Evolutionary conservation across 768 basidiomycete genomes (phyloP).

Genomic region (Saitozyma sp.): DNA sequence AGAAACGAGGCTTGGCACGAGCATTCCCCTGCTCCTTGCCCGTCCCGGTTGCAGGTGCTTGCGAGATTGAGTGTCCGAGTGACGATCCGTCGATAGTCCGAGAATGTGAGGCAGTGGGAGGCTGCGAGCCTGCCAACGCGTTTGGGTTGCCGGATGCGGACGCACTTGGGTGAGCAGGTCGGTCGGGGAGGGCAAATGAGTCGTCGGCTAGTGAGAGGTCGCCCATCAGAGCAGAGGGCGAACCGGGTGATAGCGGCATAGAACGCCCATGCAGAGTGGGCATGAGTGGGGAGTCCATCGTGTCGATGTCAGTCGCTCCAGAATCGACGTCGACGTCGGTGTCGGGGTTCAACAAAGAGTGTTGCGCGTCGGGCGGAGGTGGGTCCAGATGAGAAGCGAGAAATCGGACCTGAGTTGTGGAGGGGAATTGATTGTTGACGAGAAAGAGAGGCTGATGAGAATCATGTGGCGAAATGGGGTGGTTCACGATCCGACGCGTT

Average conservation of each 20-base stretch:
- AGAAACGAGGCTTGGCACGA: conserved; percentile 35
- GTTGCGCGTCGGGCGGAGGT: too few species aligned
- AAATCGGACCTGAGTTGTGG: too few species aligned
- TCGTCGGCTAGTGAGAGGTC: conserved; percentile 30
- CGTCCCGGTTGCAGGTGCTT: background rate
- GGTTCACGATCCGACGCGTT: too few species aligned
- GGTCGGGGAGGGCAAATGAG: conserved; percentile 6
- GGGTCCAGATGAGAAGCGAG: too few species aligned
- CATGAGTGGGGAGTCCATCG: conserved; percentile 41
- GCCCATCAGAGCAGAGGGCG: conserved; percentile 19
- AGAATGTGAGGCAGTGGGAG: background rate
- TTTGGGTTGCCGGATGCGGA: background rate
- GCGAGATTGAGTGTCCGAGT: background rate
- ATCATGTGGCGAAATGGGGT: too few species aligned
- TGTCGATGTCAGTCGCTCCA: background rate
- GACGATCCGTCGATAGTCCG: background rate
- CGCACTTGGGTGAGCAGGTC: background rate
- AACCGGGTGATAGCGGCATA: conserved; percentile 10
- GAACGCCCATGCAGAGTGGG: conserved; percentile 23
- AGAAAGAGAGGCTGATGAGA: too few species aligned
- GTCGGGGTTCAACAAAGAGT: too few species aligned
- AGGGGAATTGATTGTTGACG: too few species aligned
- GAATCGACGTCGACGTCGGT: too few species aligned
- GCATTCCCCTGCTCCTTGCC: background rate
- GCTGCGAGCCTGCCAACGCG: background rate